A percentile compares a stretch with the other conserved stretches of the same genome.
phyloP scores from a whole-genome alignment of 148 eudicot species.

The Nyssa sinensis region DNA sequence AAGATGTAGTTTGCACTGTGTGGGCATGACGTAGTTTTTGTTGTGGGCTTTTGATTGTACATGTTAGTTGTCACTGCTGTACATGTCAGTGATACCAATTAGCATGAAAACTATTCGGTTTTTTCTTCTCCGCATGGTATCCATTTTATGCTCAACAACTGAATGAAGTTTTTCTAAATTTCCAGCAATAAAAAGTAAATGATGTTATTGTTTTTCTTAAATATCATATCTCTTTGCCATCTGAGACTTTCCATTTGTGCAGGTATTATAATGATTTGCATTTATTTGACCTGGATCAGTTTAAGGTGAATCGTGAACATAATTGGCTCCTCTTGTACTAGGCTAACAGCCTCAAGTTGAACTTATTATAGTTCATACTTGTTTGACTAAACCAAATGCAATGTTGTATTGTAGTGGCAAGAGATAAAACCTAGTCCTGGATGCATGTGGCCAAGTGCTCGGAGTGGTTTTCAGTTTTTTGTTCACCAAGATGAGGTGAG shows the following conservation, averaged over 20 bases:
- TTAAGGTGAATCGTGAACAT: slow-evolving; percentile 77
- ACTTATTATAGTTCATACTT: not conserved
- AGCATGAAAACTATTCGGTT: not conserved
- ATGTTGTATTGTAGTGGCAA: slow-evolving; percentile 67
- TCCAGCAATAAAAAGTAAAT: not conserved
- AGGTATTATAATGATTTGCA: slow-evolving; percentile 94
- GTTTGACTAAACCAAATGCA: slow-evolving; percentile 12
- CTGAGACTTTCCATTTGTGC: slow-evolving; percentile 24
- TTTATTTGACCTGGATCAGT: slow-evolving; percentile 92
- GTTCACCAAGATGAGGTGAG: slow-evolving; percentile 96
- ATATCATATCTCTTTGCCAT: not conserved
- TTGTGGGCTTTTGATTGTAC: too few species aligned
- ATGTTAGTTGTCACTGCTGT: not conserved
- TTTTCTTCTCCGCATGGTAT: not conserved
- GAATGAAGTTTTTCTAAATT: not conserved
- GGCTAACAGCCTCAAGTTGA: not conserved
- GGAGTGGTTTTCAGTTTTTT: slow-evolving; percentile 91
- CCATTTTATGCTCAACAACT: not conserved
- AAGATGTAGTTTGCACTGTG: too few species aligned
- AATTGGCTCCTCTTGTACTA: slow-evolving; percentile 1
- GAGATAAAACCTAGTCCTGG: slow-evolving; percentile 91
- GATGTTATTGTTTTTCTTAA: too few species aligned
- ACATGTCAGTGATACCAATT: not conserved
- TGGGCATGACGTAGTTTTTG: too few species aligned
- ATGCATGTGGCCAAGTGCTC: slow-evolving; percentile 91